Evolutionary conservation across 2,329 filamentous ascomycete species (phyloP).

Genomic region (Verticillium albo-atrum): DNA sequence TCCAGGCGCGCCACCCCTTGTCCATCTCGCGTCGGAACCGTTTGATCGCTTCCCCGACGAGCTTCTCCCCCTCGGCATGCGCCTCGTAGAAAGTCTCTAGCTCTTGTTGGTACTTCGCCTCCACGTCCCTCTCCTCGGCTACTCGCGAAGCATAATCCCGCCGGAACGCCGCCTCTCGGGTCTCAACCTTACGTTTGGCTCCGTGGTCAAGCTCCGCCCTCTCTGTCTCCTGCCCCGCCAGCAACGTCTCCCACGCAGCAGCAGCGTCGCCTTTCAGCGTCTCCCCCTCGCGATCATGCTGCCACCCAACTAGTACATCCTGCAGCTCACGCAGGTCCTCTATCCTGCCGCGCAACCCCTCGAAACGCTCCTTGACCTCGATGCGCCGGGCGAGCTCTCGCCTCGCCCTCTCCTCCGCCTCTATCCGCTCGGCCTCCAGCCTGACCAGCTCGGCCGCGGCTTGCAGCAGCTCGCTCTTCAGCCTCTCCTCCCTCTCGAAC

Average conservation of each 20-base stretch:
- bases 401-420: conserved; percentile 31
- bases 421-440: conserved; percentile 20
- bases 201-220: conserved; percentile 20
- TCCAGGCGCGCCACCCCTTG: conserved; percentile 32
- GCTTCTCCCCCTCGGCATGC: conserved; percentile 18
- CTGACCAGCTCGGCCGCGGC: conserved; percentile 28
- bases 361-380: conserved; percentile 33
- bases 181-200: conserved; percentile 22
- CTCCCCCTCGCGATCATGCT: conserved; percentile 31
- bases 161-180: conserved; percentile 27
- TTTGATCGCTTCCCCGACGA: conserved; percentile 25
- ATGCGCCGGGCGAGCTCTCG: conserved; percentile 35
- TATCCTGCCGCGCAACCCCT: conserved; percentile 28
- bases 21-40: conserved; percentile 36
- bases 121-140: conserved; percentile 34
- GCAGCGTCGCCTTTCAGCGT: conserved; percentile 18
- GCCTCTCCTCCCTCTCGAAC: conserved; percentile 41
- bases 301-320: conserved; percentile 26
- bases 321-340: conserved; percentile 38
- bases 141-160: conserved; percentile 36
- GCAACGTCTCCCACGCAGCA: conserved; percentile 21
- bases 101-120: conserved; percentile 36
- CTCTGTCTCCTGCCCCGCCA: conserved; percentile 26
- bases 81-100: conserved; percentile 30
- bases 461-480: conserved; percentile 32